A percentile compares a stretch with the other conserved stretches of the same genome.
Conservation (phyloP, 73 alveolate species). For the Paramecium sonneborni region DNA sequence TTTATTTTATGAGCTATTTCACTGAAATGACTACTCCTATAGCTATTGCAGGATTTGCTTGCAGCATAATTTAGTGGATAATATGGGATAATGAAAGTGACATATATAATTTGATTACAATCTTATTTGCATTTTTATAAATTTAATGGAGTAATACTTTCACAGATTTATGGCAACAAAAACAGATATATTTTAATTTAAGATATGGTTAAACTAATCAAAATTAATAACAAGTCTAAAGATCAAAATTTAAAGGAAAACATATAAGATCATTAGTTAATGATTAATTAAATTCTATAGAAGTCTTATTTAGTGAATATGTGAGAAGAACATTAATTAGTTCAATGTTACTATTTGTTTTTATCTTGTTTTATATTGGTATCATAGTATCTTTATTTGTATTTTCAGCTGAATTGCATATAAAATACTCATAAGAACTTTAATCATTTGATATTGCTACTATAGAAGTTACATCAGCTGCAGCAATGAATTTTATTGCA, state of each 20-base stretch:
- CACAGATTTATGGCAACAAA: background rate
- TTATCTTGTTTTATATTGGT: background rate
- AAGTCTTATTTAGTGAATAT: background rate
- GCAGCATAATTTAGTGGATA: background rate
- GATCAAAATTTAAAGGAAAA: background rate
- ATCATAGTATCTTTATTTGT: background rate
- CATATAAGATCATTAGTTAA: background rate
- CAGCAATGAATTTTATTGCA: background rate
- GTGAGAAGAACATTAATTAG: background rate
- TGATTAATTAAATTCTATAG: conserved; percentile 17
- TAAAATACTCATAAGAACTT: background rate
- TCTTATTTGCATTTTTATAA: background rate
- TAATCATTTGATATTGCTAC: background rate
- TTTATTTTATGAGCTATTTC: background rate
- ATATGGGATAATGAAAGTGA: conserved; percentile 36
- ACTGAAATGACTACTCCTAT: background rate
- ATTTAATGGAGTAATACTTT: background rate
- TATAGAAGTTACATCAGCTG: conserved; percentile 13
- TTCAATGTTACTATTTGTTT: background rate
- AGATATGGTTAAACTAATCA: background rate
- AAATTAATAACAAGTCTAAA: background rate
- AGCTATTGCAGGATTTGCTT: background rate
- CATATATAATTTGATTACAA: background rate
- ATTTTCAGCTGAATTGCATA: background rate
- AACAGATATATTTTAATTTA: background rate